Evolutionary conservation across 345 rosid species (phyloP).

Genomic region (Pistacia integerrima): DNA sequence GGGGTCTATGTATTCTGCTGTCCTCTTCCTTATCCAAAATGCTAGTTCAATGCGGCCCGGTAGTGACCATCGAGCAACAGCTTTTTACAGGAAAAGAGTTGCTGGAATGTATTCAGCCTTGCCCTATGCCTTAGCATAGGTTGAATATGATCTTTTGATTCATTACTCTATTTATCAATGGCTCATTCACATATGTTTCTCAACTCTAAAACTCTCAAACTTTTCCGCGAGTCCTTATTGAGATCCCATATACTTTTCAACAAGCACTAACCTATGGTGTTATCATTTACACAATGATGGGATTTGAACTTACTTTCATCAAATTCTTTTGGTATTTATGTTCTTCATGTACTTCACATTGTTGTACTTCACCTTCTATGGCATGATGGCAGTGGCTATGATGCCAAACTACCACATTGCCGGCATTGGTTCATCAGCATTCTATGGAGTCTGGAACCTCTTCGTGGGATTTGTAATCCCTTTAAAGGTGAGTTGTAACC

Average conservation of each 20-base stretch:
- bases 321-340: too few relatives aligned
- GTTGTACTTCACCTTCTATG: too few relatives aligned
- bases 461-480: conserved; percentile 72
- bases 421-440: conserved; percentile 55
- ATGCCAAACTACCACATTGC: too few relatives aligned
- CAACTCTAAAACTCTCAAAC: background rate
- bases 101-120: conserved; percentile 84
- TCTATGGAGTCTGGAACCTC: conserved; percentile 57
- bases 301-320: too few relatives aligned
- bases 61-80: conserved; percentile 69
- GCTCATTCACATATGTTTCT: background rate
- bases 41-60: conserved; percentile 57
- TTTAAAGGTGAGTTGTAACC: conserved; percentile 43
- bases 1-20: conserved; percentile 79
- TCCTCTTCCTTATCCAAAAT: conserved; percentile 66
- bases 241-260: too few relatives aligned
- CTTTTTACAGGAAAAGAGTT: conserved; percentile 75
- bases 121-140: conserved; percentile 72
- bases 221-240: conserved; percentile 39
- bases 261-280: too few relatives aligned
- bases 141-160: background rate
- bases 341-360: too few relatives aligned
- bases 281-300: too few relatives aligned
- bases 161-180: background rate
- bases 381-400: too few relatives aligned